Conservation (phyloP, 2,329 filamentous ascomycete genomes). For the Atkinsonella texensis region DNA sequence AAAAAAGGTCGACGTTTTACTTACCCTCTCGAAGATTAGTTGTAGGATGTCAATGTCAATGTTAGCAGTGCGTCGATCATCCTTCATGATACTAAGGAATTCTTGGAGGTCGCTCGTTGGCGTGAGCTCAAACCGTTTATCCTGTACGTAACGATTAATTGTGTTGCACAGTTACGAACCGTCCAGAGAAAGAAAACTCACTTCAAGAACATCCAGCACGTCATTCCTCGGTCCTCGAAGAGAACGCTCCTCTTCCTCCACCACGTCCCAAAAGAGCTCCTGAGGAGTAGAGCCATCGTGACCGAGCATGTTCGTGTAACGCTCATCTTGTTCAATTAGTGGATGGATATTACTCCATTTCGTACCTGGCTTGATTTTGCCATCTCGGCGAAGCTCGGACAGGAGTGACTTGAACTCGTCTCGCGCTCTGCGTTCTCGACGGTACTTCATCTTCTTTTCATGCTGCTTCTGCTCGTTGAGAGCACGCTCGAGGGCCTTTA, state of each 20-base stretch:
- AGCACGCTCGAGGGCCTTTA: conserved; percentile 78
- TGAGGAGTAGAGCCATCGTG: conserved; percentile 75
- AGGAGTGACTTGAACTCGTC: conserved; percentile 70
- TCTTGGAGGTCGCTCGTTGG: conserved; percentile 79
- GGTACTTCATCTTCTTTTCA: conserved; percentile 68
- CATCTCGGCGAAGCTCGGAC: conserved; percentile 57
- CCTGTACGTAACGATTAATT: conserved; percentile 35
- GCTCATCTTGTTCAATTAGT: conserved; percentile 64
- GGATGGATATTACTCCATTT: conserved; percentile 81
- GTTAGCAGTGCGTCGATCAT: conserved; percentile 78
- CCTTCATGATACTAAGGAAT: conserved; percentile 69
- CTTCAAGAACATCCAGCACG: conserved; percentile 79
- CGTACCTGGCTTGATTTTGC: conserved; percentile 76
- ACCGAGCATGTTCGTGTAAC: conserved; percentile 73
- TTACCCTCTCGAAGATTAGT: conserved; percentile 72
- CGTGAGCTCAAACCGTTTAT: conserved; percentile 84
- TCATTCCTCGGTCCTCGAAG: conserved; percentile 70
- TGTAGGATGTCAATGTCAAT: conserved; percentile 69
- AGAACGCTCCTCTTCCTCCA: conserved; percentile 89
- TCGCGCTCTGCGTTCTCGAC: conserved; percentile 74
- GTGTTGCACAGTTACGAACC: neutral
- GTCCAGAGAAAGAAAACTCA: conserved; percentile 33
- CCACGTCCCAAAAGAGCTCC: conserved; percentile 89
- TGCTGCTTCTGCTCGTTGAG: conserved; percentile 88
- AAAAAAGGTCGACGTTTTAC: conserved; percentile 11